Evolutionary conservation across 108 stramenopile species (phyloP).

Genomic region (Conticribra guillardii): DNA sequence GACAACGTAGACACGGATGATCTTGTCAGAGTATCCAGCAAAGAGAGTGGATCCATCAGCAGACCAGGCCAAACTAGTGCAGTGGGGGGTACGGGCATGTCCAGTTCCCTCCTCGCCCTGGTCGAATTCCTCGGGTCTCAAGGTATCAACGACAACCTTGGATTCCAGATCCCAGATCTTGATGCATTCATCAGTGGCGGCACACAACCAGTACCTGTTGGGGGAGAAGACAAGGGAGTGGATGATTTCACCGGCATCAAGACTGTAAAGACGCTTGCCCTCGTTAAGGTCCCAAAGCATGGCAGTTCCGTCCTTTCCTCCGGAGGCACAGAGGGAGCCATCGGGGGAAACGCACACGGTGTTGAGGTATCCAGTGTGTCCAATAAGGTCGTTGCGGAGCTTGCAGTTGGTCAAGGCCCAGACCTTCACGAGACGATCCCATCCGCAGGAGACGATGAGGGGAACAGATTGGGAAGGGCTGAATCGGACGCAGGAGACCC

Average conservation of each 20-base stretch:
- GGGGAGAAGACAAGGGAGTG: slow-evolving; percentile 99
- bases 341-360: slow-evolving; percentile 99
- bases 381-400: slow-evolving; percentile 97
- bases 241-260: slow-evolving; percentile 99
- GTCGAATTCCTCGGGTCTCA: slow-evolving; percentile 81
- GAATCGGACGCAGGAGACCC: slow-evolving; percentile 99
- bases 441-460: slow-evolving; percentile 97
- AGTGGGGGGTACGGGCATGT: slow-evolving; percentile 64
- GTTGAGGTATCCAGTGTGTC: slow-evolving; percentile 99
- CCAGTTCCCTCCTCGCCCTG: slow-evolving; percentile 68
- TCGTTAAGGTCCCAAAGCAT: slow-evolving; percentile 99
- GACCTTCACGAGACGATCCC: slow-evolving; percentile 99
- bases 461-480: slow-evolving; percentile 93
- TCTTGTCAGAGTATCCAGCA: slow-evolving; percentile 96
- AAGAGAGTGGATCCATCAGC: slow-evolving; percentile 97
- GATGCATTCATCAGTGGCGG: slow-evolving; percentile 97
- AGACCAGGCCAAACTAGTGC: slow-evolving; percentile 98
- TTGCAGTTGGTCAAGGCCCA: slow-evolving; percentile 99
- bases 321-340: slow-evolving; percentile 98
- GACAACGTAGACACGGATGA: slow-evolving; percentile 94
- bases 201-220: slow-evolving; percentile 99
- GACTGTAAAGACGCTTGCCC: slow-evolving; percentile 98
- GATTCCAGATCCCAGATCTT: slow-evolving; percentile 99
- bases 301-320: slow-evolving; percentile 99
- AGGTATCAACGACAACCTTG: slow-evolving; percentile 97